phyloP scores from a whole-genome alignment of 768 basidiomycete species.

The Phaeolepiota aurea region DNA sequence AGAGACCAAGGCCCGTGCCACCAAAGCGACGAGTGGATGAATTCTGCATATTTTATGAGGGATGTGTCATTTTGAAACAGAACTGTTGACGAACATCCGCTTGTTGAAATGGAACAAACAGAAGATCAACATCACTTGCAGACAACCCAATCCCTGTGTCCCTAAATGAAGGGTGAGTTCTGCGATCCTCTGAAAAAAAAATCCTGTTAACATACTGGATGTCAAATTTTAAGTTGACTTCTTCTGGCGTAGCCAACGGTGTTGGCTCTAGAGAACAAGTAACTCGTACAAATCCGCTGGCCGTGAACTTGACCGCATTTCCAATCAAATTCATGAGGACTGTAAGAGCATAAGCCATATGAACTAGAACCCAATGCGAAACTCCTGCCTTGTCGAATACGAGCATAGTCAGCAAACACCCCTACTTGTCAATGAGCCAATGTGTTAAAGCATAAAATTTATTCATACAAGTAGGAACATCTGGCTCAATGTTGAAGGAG shows the following conservation, averaged over 20 bases:
- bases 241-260: constrained; percentile 22
- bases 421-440: constrained; percentile 23
- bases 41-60: too few species aligned
- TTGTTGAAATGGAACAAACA: constrained; percentile 74
- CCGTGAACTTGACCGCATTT: constrained; percentile 72
- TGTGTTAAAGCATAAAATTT: not conserved
- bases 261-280: constrained; percentile 44
- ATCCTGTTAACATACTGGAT: constrained; percentile 38
- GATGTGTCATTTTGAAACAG: too few species aligned
- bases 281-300: constrained; percentile 53
- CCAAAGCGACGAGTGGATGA: constrained; percentile 71
- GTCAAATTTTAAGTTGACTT: constrained; percentile 52
- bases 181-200: constrained; percentile 2
- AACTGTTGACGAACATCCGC: too few species aligned
- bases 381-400: constrained; percentile 57
- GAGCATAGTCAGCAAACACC: constrained; percentile 68
- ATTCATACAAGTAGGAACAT: constrained; percentile 54
- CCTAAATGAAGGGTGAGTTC: constrained; percentile 19
- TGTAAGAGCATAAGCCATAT: constrained; percentile 13
- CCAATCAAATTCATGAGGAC: constrained; percentile 74
- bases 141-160: constrained; percentile 71
- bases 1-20: constrained; percentile 70
- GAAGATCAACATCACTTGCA: constrained; percentile 52
- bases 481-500: constrained; percentile 60
- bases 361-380: constrained; percentile 1